A percentile compares a stretch with the other conserved stretches of the same genome.
Evolutionary conservation across 352 stramenopile species (phyloP).

Genomic region (Thalassiosira mediterranea): DNA sequence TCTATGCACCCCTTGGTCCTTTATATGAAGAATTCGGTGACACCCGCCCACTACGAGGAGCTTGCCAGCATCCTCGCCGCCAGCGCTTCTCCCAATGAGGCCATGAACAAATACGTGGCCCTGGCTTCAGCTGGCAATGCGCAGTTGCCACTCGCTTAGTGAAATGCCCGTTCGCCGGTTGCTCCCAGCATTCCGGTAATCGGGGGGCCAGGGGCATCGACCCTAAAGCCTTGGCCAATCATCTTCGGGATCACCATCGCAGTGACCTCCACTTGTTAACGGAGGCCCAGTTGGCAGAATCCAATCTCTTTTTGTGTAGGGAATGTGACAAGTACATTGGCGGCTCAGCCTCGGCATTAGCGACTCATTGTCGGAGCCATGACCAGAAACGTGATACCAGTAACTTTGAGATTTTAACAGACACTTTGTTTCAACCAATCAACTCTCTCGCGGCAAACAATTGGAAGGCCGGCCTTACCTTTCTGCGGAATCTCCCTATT

Average conservation of each 20-base stretch:
- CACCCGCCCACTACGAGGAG: no score
- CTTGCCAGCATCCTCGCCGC: no score
- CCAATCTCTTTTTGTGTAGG: background rate
- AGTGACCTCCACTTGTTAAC: background rate
- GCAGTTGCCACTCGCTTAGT: no score
- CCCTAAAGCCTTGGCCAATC: background rate
- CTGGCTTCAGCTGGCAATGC: no score
- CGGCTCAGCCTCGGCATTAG: background rate
- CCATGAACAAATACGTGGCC: no score
- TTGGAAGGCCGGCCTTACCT: no score
- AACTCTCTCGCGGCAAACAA: no score
- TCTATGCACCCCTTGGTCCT: no score
- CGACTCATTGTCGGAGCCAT: background rate
- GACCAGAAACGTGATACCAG: background rate
- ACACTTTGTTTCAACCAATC: background rate
- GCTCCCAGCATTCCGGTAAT: background rate
- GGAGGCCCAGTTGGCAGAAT: background rate
- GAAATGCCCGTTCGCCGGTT: slow-evolving; percentile 11
- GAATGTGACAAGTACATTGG: background rate
- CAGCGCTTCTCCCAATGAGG: no score
- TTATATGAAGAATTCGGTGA: no score
- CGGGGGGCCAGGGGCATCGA: background rate
- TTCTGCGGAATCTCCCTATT: no score
- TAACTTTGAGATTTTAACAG: slow-evolving; percentile 1
- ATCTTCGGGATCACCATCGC: background rate